phyloP scores from a whole-genome alignment of 108 stramenopile genomes.

The Pseudonitzschia delicatissima region DNA sequence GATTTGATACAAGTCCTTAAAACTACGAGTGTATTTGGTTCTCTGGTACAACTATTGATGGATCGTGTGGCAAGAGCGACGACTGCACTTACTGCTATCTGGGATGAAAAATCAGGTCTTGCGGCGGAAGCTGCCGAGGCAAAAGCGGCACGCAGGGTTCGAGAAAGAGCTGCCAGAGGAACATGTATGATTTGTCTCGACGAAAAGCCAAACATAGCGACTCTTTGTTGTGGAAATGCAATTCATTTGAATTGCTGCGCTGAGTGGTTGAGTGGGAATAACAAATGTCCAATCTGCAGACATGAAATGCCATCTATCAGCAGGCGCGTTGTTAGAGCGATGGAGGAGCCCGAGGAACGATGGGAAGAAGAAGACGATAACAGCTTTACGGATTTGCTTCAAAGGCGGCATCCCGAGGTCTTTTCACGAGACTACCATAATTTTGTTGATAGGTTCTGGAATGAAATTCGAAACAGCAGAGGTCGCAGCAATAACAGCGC shows the following conservation, averaged over 20 bases:
- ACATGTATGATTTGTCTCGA: conserved; percentile 49
- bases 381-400: too few species aligned
- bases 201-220: conserved; percentile 48
- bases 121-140: conserved; percentile 35
- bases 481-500: not conserved
- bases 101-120: conserved; percentile 33
- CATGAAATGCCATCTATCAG: conserved; percentile 33
- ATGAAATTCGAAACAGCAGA: not conserved
- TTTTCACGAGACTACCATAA: conserved; percentile 3
- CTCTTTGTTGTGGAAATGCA: conserved; percentile 54
- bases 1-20: conserved; percentile 15
- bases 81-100: conserved; percentile 23
- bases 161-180: conserved; percentile 42
- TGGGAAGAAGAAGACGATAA: not conserved
- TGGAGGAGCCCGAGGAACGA: not conserved
- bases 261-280: conserved; percentile 38
- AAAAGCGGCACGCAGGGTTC: conserved; percentile 31
- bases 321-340: conserved; percentile 22
- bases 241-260: conserved; percentile 55
- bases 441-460: conserved; percentile 4
- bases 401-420: not conserved
- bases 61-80: conserved; percentile 31
- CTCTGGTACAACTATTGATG: conserved; percentile 34
- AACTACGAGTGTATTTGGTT: conserved; percentile 19
- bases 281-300: conserved; percentile 36